Percentiles rank a stretch among this genome's conserved stretches.
These are phyloP conservation scores for Penicillium sp. DNA, from an alignment of 2,329 filamentous ascomycete genomes.

Conservation along the genomic window DNA sequence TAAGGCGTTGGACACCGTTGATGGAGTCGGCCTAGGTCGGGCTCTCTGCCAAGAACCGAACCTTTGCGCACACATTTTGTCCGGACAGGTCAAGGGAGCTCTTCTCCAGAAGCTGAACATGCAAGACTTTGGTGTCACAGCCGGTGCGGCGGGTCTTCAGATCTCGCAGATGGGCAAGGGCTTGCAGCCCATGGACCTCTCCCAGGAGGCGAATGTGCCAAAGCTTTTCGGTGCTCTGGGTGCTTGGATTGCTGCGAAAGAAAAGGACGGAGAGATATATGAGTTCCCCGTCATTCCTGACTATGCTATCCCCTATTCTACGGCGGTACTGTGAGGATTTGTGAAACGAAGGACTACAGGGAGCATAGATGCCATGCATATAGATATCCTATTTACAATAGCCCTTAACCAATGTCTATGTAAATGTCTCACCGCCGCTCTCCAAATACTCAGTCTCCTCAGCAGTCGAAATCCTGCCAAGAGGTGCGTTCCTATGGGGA, in stretches of 20 bases:
- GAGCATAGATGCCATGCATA: too few species aligned
- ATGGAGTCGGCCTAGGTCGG: neutral
- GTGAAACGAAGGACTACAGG: neutral
- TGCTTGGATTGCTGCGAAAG: neutral
- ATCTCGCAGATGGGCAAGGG: neutral
- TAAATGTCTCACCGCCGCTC: slow-evolving; percentile 23
- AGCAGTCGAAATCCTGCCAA: slow-evolving; percentile 18
- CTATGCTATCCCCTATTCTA: neutral
- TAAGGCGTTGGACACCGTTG: slow-evolving; percentile 7
- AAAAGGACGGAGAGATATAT: neutral
- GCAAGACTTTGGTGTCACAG: neutral
- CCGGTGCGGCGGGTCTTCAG: neutral
- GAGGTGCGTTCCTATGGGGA: slow-evolving; percentile 23
- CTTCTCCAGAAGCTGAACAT: neutral
- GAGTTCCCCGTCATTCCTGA: neutral
- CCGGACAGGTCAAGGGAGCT: neutral
- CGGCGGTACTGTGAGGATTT: neutral
- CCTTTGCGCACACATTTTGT: neutral
- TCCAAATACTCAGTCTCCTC: slow-evolving; percentile 23
- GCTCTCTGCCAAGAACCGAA: neutral
- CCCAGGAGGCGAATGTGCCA: neutral
- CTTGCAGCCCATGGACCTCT: neutral
- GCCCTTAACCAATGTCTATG: neutral
- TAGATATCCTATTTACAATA: too few species aligned
- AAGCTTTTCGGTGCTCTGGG: neutral